Evolutionary conservation across 2,329 filamentous ascomycete genomes (phyloP), one percentile per base, ranked within the genome.

Genomic region (Fusarium clavum): DNA sequence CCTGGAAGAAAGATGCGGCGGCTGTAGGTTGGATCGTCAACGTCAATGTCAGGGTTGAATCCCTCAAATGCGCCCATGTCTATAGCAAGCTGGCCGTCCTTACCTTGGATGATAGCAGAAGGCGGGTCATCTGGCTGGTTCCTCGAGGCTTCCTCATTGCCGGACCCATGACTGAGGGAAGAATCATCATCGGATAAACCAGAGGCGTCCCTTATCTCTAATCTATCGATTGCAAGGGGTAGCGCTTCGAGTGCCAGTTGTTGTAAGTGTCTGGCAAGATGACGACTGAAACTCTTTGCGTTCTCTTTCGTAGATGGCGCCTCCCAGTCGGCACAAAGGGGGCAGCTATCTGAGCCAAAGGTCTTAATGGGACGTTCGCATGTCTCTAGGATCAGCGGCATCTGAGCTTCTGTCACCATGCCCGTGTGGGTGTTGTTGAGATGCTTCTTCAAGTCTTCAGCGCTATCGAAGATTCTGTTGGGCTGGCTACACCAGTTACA

Each of bases 381-480:
- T 12, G 10, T n/a, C 34, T 38, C 34, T 7, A 38, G 0, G 10
- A 38, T 11, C 0, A 38, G 0, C 0, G 5, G 10, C 34, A 38
- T 38, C 10, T 38, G 34, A 1, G 10, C 34, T 7, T 12, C 34
- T 4, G 34, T 38, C 7, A 38, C 18, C 34, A 38, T 38, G 18
- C 18, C 34, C 0, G 34, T 0, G 3, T 38, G 34, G 1, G 5
- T n/a, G 16, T 4, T n/a, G 5, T n/a, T n/a, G 34, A 38, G 18
- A 38, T 38, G 34, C 6, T 8, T n/a, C 2, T 38, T n/a, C 6
- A 38, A 7, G 0, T 12, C 34, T 4, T 38, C 18, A 3, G 10
- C 18, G 1, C 1, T 38, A 11, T 3, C 0, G 1, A 38, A n/a
- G 10, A 1, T n/a, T n/a, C 2, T n/a, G 2, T 12, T 10, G 18